Evolutionary conservation across 371 early-diverging fungal genomes (phyloP), one percentile per base, ranked within the genome.

Genomic region (Apophysomyces trapeziformis): DNA sequence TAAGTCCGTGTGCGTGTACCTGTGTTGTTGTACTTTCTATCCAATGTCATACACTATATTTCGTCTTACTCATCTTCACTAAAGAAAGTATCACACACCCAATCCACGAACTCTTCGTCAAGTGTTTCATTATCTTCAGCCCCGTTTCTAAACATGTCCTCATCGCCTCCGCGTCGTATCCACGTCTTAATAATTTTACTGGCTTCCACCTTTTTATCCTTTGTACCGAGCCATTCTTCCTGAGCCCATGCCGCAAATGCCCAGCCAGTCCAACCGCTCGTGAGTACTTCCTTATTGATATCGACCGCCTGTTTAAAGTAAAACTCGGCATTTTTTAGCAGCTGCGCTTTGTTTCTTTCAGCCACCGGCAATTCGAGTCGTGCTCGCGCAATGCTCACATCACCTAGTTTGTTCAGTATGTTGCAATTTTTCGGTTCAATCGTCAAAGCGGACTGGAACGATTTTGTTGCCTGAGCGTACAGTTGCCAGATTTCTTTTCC

Each of bases 381-480:
- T 16, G 86, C 84, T 18, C 87, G 73, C 5, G 77, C 72, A 67
- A 85, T 75, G 57, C 85, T 85, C n/a, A 87, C 70, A 58, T 85
- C 86, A 9, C 87, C 87, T 64, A 85, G 67, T 59, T 88, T 88
- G 73, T 84, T 82, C 7, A 85, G 68, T 16, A 88, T 88, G 18
- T 69, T 74, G 8, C 75, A 63, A 54, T 86, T 88, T 58, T 83
- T 85, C 13, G 83, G 73, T 59, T 88, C 88, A 2, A 81, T 64
- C 18, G 77, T 73, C 63, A 83, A 58, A 6, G 83, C 88, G 0
- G 76, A 68, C 44, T 75, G 82, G 70, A 85, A 85, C 11, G 84
- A 85, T 45, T 78, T 80, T 43, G 75, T 87, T 41, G 80, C 87
- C 16, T 72, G 68, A 13, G 81, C 75, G 69, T 75, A 83, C n/a